Evolutionary conservation across 306 rosid species (phyloP).

Genomic region (Phaseolus lunatus): DNA sequence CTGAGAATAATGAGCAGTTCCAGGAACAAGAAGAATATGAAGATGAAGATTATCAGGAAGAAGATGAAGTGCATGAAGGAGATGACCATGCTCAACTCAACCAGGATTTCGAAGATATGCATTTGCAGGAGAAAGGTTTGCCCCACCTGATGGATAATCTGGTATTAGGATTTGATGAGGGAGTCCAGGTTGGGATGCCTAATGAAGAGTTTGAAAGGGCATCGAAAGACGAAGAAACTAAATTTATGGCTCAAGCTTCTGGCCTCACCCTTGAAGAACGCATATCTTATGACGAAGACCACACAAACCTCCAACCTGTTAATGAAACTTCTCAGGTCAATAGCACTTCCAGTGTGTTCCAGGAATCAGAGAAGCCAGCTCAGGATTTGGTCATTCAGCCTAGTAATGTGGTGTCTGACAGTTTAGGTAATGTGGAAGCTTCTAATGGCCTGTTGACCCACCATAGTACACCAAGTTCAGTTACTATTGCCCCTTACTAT

Average conservation of each 20-base stretch:
- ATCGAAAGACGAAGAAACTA: conserved; percentile 58
- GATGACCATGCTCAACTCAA: conserved; percentile 71
- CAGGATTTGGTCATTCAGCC: conserved; percentile 62
- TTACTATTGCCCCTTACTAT: conserved; percentile 58
- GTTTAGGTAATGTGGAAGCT: conserved; percentile 56
- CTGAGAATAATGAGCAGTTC: conserved; percentile 73
- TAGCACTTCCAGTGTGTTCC: conserved; percentile 61
- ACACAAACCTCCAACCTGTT: conserved; percentile 54
- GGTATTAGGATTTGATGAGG: conserved; percentile 91
- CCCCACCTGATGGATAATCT: conserved; percentile 81
- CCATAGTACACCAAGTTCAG: conserved; percentile 56
- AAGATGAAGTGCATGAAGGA: conserved; percentile 90
- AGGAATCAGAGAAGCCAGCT: conserved; percentile 64
- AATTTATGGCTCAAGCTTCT: conserved; percentile 52
- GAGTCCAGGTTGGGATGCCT: conserved; percentile 96
- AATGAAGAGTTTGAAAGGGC: conserved; percentile 79
- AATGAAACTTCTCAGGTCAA: conserved; percentile 58
- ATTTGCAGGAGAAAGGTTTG: conserved; percentile 74
- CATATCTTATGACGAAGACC: conserved; percentile 59
- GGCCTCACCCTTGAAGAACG: conserved; percentile 54
- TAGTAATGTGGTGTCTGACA: conserved; percentile 52
- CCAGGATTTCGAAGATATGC: conserved; percentile 68
- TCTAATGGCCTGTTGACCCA: conserved; percentile 60
- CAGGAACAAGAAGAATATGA: conserved; percentile 98
- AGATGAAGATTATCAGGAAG: conserved; percentile 91